Conservation (phyloP, 306 rosid genomes). For the Rubus idaeus region DNA sequence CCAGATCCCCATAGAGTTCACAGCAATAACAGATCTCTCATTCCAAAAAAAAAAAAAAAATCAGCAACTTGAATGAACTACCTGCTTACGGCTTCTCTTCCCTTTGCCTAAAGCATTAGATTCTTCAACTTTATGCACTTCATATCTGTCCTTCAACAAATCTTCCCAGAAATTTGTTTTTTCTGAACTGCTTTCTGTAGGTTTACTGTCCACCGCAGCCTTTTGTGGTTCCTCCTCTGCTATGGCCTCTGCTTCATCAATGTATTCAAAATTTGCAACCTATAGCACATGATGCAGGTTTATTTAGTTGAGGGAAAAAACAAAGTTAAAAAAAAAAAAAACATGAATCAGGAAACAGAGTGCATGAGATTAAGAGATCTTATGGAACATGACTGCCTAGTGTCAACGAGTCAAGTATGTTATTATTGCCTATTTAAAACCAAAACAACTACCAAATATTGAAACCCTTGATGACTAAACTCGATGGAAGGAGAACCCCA, state of each 20-base stretch:
- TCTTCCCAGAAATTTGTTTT: constrained; percentile 91
- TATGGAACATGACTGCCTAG: background rate
- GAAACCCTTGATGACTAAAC: background rate
- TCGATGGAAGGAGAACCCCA: background rate
- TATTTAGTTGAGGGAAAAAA: background rate
- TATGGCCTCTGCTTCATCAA: constrained; percentile 78
- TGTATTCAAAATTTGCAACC: constrained; percentile 98
- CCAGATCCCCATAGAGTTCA: background rate
- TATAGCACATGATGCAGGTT: constrained; percentile 32
- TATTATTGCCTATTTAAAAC: background rate
- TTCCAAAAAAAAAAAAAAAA: background rate
- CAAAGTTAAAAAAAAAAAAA: constrained; percentile 7
- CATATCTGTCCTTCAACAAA: constrained; percentile 74
- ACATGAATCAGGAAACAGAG: constrained; percentile 4
- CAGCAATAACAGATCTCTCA: background rate
- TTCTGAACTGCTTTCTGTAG: constrained; percentile 50
- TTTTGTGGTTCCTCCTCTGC: constrained; percentile 78
- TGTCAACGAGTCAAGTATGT: background rate
- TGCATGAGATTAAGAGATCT: background rate
- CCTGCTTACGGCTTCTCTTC: constrained; percentile 94
- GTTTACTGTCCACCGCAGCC: constrained; percentile 42
- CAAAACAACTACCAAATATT: background rate
- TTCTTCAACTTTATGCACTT: constrained; percentile 91
- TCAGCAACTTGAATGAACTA: constrained; percentile 18
- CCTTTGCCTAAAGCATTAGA: constrained; percentile 90